A percentile compares a stretch with the other conserved stretches of the same genome.
phyloP scores from a whole-genome alignment of 257 asterid genomes.

The Coffea eugenioides region DNA sequence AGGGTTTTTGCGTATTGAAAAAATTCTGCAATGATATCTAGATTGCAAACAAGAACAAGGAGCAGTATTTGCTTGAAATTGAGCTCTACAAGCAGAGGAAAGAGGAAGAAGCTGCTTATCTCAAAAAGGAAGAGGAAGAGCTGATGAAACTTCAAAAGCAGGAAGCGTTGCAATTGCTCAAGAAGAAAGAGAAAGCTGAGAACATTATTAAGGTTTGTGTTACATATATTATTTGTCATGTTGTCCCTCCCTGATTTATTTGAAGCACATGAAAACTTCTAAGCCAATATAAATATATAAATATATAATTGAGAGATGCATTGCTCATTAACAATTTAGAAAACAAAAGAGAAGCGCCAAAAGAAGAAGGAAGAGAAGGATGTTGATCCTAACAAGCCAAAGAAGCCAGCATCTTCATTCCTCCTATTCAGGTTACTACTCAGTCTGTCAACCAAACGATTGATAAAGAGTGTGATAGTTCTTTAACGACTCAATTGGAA shows the following conservation, averaged over 20 bases:
- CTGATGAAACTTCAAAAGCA: conserved; percentile 71
- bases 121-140: conserved; percentile 67
- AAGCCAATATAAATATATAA: neutral
- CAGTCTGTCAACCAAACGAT: too few species aligned
- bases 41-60: conserved; percentile 67
- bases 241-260: neutral
- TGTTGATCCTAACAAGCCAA: conserved; percentile 84
- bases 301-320: neutral
- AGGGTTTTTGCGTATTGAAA: neutral
- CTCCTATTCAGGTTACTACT: conserved; percentile 38
- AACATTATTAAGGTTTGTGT: conserved; percentile 62
- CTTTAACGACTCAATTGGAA: neutral
- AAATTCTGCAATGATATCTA: conserved; percentile 10
- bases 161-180: conserved; percentile 90
- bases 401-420: conserved; percentile 84
- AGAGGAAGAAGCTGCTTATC: conserved; percentile 60
- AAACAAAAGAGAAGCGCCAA: conserved; percentile 60
- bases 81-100: conserved; percentile 70
- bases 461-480: neutral
- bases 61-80: conserved; percentile 66
- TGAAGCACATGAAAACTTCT: neutral
- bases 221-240: neutral
- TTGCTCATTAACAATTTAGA: conserved; percentile 33
- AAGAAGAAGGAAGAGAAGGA: conserved; percentile 56
- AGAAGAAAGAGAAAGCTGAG: conserved; percentile 79